phyloP scores from a whole-genome alignment of 208 protist species.

The Leishmania martiniquensis region DNA sequence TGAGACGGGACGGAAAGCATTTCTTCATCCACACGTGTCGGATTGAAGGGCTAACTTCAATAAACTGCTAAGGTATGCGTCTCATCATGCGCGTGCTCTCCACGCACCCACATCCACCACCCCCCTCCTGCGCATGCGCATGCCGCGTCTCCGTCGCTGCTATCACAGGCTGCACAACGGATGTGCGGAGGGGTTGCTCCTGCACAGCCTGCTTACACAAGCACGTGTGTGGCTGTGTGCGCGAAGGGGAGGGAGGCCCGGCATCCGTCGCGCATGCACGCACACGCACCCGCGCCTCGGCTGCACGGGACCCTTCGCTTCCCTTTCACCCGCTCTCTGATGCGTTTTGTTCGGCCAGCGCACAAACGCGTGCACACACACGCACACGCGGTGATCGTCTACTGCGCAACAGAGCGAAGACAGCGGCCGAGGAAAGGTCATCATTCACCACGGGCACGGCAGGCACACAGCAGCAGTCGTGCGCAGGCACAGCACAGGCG shows the following conservation, averaged over 20 bases:
- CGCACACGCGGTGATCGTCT: not conserved
- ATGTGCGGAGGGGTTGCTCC: not conserved
- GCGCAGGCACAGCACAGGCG: not conserved
- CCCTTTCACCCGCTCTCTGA: not conserved
- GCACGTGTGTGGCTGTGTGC: constrained; percentile 7
- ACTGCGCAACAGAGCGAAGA: not conserved
- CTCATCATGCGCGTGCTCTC: constrained; percentile 24
- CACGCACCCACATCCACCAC: not conserved
- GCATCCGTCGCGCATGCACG: not conserved
- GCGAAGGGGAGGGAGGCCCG: no score
- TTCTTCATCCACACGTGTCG: not conserved
- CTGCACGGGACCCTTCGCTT: not conserved
- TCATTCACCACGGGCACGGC: not conserved
- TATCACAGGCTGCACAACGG: constrained; percentile 27
- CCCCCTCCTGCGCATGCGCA: not conserved
- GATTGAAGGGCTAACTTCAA: constrained; percentile 39
- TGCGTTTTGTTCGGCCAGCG: not conserved
- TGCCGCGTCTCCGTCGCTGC: constrained; percentile 25
- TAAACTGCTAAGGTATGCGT: not conserved
- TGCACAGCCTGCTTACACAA: constrained; percentile 36
- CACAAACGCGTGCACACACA: not conserved
- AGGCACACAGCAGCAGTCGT: not conserved
- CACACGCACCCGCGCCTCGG: not conserved
- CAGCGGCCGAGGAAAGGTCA: not conserved
- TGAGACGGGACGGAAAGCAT: not conserved